These are phyloP conservation scores for Dryadomyces quercivorus DNA, from an alignment of 2,329 filamentous ascomycete genomes.

Conservation along the genomic window DNA sequence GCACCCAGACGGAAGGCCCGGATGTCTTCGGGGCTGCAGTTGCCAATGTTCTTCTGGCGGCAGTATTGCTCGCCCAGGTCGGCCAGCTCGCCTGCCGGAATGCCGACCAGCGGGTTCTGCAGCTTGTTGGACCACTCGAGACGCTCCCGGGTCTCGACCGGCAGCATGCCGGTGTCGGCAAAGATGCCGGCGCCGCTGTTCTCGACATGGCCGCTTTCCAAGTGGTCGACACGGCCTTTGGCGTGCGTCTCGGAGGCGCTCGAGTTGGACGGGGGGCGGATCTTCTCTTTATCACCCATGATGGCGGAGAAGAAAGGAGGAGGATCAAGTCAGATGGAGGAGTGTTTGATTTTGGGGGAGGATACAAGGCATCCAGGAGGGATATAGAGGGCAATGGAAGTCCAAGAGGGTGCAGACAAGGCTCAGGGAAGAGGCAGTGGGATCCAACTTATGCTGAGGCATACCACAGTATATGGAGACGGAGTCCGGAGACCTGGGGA, in stretches of 20 bases:
- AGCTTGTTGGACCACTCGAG: constrained; percentile 15
- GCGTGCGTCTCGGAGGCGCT: background rate
- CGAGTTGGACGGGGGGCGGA: background rate
- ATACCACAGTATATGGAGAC: too few relatives aligned
- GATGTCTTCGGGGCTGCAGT: constrained; percentile 31
- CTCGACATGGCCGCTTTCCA: background rate
- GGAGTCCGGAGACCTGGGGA: too few relatives aligned
- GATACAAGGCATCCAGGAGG: background rate
- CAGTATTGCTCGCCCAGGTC: constrained; percentile 43
- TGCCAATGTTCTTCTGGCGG: constrained; percentile 41
- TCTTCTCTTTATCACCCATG: background rate
- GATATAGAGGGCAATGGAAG: background rate
- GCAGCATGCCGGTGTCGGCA: background rate
- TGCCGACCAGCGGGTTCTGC: constrained; percentile 28
- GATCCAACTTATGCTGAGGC: too few relatives aligned
- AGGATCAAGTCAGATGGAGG: background rate
- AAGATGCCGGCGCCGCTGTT: background rate
- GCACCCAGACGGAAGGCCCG: constrained; percentile 46
- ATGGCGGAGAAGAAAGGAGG: background rate
- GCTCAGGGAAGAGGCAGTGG: too few relatives aligned
- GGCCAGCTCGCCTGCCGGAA: constrained; percentile 33
- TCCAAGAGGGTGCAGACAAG: too few relatives aligned
- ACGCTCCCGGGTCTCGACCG: background rate
- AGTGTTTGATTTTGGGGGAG: background rate
- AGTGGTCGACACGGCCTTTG: background rate